A percentile compares a stretch with the other conserved stretches of the same genome.
Conservation (phyloP, 225 moss, liverwort and hornwort genomes). For the Pseudoscleropodium purum region DNA sequence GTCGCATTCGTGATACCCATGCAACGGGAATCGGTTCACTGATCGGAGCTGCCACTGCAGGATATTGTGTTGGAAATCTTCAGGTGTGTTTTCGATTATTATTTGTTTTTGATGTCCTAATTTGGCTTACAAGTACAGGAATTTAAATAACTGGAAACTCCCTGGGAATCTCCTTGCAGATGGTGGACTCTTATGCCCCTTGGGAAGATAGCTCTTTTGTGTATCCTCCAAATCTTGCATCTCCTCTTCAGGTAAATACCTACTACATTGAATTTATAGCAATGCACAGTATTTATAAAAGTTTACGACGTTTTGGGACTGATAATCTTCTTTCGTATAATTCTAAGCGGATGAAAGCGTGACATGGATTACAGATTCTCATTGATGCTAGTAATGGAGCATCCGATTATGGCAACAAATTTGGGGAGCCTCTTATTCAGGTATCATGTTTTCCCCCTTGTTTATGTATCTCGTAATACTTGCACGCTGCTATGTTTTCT, state of each 20-base stretch:
- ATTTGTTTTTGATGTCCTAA: background rate
- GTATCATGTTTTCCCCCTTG: constrained; percentile 5
- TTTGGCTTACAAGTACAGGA: background rate
- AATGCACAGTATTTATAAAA: background rate
- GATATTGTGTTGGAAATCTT: constrained; percentile 99
- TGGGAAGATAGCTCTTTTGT: constrained; percentile 87
- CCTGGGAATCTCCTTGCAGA: constrained; percentile 25
- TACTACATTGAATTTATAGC: background rate
- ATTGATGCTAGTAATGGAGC: constrained; percentile 99
- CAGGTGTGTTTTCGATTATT: constrained; percentile 45
- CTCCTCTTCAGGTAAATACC: constrained; percentile 78
- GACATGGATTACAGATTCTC: constrained; percentile 62
- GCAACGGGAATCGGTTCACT: constrained; percentile 94
- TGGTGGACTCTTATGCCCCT: constrained; percentile 90
- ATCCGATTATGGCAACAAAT: constrained; percentile 98
- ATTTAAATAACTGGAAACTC: background rate
- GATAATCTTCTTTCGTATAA: background rate
- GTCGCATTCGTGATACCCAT: constrained; percentile 97
- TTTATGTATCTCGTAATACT: background rate
- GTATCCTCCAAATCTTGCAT: constrained; percentile 87
- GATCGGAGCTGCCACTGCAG: constrained; percentile 92
- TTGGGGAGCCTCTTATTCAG: constrained; percentile 98
- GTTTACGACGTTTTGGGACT: background rate
- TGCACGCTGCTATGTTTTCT: background rate
- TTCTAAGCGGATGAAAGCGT: background rate